Percentiles rank a stretch among this genome's conserved stretches.
Conservation (phyloP, 1,284 basidiomycete species). For the Laetiporus sulphureus region DNA sequence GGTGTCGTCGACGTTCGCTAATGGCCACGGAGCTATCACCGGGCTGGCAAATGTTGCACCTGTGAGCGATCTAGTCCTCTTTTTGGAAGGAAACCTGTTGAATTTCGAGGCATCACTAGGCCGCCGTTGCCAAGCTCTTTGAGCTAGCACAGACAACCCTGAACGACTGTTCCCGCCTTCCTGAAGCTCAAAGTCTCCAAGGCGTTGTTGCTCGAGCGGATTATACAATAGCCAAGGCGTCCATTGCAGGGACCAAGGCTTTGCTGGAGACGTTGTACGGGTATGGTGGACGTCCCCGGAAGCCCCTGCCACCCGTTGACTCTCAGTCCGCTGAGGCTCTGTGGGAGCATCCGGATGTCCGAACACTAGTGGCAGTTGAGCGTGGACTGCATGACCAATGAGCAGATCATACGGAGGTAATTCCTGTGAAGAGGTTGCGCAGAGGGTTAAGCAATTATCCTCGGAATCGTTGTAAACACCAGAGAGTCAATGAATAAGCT, state of each 20-base stretch:
- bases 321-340: slow-evolving; percentile 48
- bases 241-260: slow-evolving; percentile 80
- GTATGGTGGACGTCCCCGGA: slow-evolving; percentile 71
- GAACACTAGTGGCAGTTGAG: slow-evolving; percentile 63
- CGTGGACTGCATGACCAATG: slow-evolving; percentile 35
- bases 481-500: too few relatives aligned
- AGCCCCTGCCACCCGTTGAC: slow-evolving; percentile 65
- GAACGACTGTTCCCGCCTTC: slow-evolving; percentile 47
- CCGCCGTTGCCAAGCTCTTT: slow-evolving; percentile 59
- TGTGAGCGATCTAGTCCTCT: slow-evolving; percentile 19
- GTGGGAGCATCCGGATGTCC: slow-evolving; percentile 66
- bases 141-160: slow-evolving; percentile 49
- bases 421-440: not conserved
- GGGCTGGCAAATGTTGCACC: slow-evolving; percentile 50
- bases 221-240: slow-evolving; percentile 70
- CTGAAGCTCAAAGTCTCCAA: slow-evolving; percentile 72
- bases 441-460: too few relatives aligned
- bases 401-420: not conserved
- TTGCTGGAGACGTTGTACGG: slow-evolving; percentile 70
- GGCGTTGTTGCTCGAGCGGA: slow-evolving; percentile 78
- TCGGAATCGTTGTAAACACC: too few relatives aligned
- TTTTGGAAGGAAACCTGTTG: slow-evolving; percentile 5
- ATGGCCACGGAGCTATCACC: slow-evolving; percentile 50
- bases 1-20: slow-evolving; percentile 38
- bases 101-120: slow-evolving; percentile 27